phyloP scores from a whole-genome alignment of 2,329 filamentous ascomycete genomes.

The Aspergillus texensis region DNA sequence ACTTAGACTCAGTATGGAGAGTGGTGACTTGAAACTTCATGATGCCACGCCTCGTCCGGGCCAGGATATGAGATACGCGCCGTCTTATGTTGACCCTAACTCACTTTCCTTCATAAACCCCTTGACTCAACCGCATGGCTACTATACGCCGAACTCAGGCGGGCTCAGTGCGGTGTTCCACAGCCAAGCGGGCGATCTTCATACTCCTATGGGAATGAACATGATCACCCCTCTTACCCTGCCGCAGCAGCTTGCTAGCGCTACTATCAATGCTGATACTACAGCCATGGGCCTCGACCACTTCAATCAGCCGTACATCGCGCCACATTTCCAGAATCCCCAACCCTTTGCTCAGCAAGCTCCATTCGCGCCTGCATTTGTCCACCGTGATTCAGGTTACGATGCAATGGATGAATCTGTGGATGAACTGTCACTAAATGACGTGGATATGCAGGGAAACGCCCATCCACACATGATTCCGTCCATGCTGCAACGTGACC shows the following conservation, averaged over 20 bases:
- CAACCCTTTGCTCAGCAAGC: conserved; percentile 69
- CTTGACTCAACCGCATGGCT: conserved; percentile 76
- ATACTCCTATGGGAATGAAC: conserved; percentile 76
- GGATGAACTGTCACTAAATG: conserved; percentile 68
- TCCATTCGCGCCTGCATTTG: conserved; percentile 77
- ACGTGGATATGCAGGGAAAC: conserved; percentile 55
- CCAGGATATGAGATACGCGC: conserved; percentile 86
- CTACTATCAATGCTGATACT: conserved; percentile 56
- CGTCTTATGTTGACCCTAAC: conserved; percentile 83
- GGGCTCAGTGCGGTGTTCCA: conserved; percentile 78
- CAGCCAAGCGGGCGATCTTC: conserved; percentile 80
- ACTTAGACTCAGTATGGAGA: conserved; percentile 48
- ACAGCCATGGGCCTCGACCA: conserved; percentile 67
- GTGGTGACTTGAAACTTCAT: conserved; percentile 67
- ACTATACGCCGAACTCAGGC: conserved; percentile 86
- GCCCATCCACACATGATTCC: conserved; percentile 51
- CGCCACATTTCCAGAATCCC: conserved; percentile 67
- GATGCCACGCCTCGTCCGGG: conserved; percentile 81
- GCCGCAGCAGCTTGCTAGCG: conserved; percentile 66
- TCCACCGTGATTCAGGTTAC: conserved; percentile 78
- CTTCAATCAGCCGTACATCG: conserved; percentile 61
- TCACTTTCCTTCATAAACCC: conserved; percentile 80
- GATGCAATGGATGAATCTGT: conserved; percentile 71
- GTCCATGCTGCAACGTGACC: conserved; percentile 32
- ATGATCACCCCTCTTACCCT: conserved; percentile 82